Percentiles rank a stretch among this genome's conserved stretches.
Conservation (phyloP, 2,329 filamentous ascomycete species). For the Exophiala sideris region DNA sequence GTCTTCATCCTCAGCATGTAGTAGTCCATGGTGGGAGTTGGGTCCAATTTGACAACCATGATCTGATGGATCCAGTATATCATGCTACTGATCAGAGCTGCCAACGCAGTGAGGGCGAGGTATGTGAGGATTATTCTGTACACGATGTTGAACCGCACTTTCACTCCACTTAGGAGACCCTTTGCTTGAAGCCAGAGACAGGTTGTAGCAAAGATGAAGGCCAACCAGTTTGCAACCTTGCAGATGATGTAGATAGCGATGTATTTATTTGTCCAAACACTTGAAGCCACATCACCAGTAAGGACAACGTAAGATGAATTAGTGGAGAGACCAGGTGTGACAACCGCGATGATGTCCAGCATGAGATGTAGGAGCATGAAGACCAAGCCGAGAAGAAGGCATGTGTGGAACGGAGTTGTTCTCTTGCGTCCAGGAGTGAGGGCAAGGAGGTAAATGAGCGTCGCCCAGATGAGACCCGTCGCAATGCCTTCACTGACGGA, state of each 20-base stretch:
- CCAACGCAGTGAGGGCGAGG: conserved; percentile 10
- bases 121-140: conserved; percentile 16
- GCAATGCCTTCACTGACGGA: conserved; percentile 14
- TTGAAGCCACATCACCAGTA: conserved; percentile 15
- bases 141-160: conserved; percentile 2
- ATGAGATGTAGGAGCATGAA: conserved; percentile 18
- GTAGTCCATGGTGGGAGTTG: neutral
- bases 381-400: conserved; percentile 18
- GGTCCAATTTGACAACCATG: conserved; percentile 1
- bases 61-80: conserved; percentile 16
- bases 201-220: conserved; percentile 17
- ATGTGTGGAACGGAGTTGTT: conserved; percentile 20
- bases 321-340: conserved; percentile 15
- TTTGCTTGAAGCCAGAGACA: conserved; percentile 24
- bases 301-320: conserved; percentile 16
- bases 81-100: conserved; percentile 6
- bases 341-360: conserved; percentile 15
- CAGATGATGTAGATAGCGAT: conserved; percentile 6
- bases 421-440: conserved; percentile 21
- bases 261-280: conserved; percentile 15
- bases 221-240: conserved; percentile 11
- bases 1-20: conserved; percentile 1
- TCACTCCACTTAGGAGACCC: conserved; percentile 18
- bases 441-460: conserved; percentile 23
- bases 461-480: conserved; percentile 17